Evolutionary conservation across 2,329 filamentous ascomycete genomes (phyloP).

Genomic region (Penicillium paneum): DNA sequence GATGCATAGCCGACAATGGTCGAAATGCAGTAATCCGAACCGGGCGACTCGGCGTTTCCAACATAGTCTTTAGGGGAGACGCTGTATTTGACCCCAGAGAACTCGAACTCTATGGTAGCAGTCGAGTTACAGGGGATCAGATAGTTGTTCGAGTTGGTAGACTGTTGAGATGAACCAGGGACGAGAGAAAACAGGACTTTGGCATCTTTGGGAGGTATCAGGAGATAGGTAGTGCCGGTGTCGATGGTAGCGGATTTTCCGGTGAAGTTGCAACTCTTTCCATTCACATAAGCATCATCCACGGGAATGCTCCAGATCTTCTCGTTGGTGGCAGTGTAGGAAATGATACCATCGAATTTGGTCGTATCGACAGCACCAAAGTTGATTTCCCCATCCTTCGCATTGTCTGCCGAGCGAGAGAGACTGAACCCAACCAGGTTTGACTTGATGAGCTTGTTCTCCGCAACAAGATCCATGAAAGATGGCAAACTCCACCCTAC

Average conservation of each 20-base stretch:
- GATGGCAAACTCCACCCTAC: constrained; percentile 55
- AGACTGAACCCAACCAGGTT: constrained; percentile 72
- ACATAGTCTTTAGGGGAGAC: constrained; percentile 72
- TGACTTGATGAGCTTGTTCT: constrained; percentile 55
- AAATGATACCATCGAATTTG: constrained; percentile 66
- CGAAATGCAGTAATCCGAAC: constrained; percentile 51
- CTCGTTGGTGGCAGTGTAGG: constrained; percentile 58
- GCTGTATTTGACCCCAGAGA: constrained; percentile 64
- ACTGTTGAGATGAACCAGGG: constrained; percentile 53
- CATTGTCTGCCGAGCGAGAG: constrained; percentile 62
- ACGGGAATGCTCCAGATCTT: constrained; percentile 72
- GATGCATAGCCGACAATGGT: constrained; percentile 72
- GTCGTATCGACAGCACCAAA: constrained; percentile 68
- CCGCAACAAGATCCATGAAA: constrained; percentile 62
- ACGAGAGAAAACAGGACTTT: constrained; percentile 65
- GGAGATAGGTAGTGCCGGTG: constrained; percentile 76
- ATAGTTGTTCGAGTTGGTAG: constrained; percentile 54
- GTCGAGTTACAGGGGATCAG: constrained; percentile 69
- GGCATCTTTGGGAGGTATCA: constrained; percentile 67
- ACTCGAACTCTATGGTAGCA: constrained; percentile 60
- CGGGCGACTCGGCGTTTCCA: constrained; percentile 29
- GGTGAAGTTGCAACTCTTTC: constrained; percentile 53
- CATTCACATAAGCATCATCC: constrained; percentile 63
- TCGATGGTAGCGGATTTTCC: constrained; percentile 69
- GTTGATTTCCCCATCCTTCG: constrained; percentile 70